Evolutionary conservation across 2,329 filamentous ascomycete genomes (phyloP).

Genomic region (Sporothrix curviconia): DNA sequence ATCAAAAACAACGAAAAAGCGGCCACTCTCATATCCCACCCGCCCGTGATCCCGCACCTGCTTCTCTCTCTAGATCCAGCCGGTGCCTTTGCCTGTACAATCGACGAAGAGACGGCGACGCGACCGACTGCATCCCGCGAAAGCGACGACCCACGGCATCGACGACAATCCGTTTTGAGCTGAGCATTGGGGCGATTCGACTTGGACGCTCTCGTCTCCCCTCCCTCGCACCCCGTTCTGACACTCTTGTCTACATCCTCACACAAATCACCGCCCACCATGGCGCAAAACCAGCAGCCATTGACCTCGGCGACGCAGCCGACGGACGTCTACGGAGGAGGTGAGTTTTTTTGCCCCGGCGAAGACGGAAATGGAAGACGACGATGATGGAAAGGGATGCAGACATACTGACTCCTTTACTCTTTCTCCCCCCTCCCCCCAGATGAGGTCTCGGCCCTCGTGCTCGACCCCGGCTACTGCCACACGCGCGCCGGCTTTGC

Average conservation of each 20-base stretch:
- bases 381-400: neutral
- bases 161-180: neutral
- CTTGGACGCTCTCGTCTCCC: neutral
- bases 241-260: neutral
- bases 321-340: conserved; percentile 59
- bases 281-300: conserved; percentile 47
- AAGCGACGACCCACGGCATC: too few relatives aligned
- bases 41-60: too few relatives aligned
- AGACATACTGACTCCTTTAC: too few relatives aligned
- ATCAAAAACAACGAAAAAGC: neutral
- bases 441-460: conserved; percentile 97
- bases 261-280: conserved; percentile 24
- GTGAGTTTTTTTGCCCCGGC: too few relatives aligned
- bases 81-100: too few relatives aligned
- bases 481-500: conserved; percentile 91
- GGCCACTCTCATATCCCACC: neutral
- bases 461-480: conserved; percentile 91
- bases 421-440: conserved; percentile 12
- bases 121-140: conserved; percentile 1
- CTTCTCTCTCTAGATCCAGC: too few relatives aligned
- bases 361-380: conserved; percentile 3
- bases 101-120: neutral
- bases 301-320: conserved; percentile 50
- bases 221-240: neutral
- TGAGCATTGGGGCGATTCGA: neutral